Evolutionary conservation across 108 stramenopile genomes (phyloP).

Genomic region (Fragilaria radians): DNA sequence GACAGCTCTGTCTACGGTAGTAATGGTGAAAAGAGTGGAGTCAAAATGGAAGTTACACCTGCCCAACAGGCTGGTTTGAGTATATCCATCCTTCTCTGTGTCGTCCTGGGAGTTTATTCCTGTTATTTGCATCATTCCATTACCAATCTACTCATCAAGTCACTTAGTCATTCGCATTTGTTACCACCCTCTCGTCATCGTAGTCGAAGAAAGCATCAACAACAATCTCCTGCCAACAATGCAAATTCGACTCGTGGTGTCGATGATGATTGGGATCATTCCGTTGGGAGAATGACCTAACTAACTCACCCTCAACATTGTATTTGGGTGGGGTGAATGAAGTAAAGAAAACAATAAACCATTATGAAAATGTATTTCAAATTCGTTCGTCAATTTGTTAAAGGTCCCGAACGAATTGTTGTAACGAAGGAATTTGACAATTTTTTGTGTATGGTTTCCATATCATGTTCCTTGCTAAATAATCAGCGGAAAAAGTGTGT

Average conservation of each 20-base stretch:
- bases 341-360: too few species aligned
- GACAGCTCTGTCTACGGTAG: conserved; percentile 1
- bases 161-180: conserved; percentile 43
- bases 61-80: conserved; percentile 25
- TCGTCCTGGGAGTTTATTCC: conserved; percentile 34
- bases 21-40: too few species aligned
- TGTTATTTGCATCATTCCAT: conserved; percentile 58
- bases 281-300: background rate
- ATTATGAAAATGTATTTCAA: too few species aligned
- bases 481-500: too few species aligned
- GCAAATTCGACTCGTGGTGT: background rate
- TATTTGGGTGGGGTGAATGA: too few species aligned
- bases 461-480: too few species aligned
- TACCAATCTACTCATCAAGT: conserved; percentile 52
- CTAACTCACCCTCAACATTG: too few species aligned
- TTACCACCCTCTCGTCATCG: conserved; percentile 32
- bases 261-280: background rate
- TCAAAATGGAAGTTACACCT: conserved; percentile 21
- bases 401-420: too few species aligned
- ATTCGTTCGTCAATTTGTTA: too few species aligned
- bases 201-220: conserved; percentile 3
- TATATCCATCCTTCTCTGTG: conserved; percentile 13
- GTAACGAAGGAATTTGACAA: too few species aligned
- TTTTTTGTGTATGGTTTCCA: too few species aligned
- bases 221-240: background rate